Percentiles rank a stretch among this genome's conserved stretches.
phyloP scores from a whole-genome alignment of 805 yeast genomes.

The Schwanniomyces yamadae region DNA sequence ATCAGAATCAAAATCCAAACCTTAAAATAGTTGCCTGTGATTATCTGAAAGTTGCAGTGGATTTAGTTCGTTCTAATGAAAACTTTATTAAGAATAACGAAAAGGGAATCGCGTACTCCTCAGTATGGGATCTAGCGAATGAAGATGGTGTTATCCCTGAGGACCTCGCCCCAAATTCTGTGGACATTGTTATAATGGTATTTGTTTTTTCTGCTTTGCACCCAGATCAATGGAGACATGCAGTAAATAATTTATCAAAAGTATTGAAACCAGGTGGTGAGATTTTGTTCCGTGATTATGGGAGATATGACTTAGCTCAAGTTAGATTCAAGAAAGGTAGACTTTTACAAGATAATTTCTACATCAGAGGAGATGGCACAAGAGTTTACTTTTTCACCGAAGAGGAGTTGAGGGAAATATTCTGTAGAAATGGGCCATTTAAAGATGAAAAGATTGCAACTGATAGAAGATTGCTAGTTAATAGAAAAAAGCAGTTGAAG shows the following conservation, averaged over 20 bases:
- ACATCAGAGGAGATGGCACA: slow-evolving; percentile 97
- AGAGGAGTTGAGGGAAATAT: slow-evolving; percentile 78
- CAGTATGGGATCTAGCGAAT: slow-evolving; percentile 95
- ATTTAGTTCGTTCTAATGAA: slow-evolving; percentile 67
- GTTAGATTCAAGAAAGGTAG: slow-evolving; percentile 88
- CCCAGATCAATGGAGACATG: slow-evolving; percentile 88
- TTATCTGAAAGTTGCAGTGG: slow-evolving; percentile 86
- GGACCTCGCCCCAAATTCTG: slow-evolving; percentile 74
- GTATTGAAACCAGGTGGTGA: slow-evolving; percentile 91
- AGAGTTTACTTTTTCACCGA: slow-evolving; percentile 96
- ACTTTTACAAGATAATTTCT: slow-evolving; percentile 85
- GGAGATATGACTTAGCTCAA: slow-evolving; percentile 94
- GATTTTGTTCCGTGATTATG: slow-evolving; percentile 89
- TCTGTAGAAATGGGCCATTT: slow-evolving; percentile 49
- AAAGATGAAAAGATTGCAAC: slow-evolving; percentile 77
- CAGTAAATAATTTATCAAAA: slow-evolving; percentile 66
- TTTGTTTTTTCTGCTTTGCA: slow-evolving; percentile 91
- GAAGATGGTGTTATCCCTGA: slow-evolving; percentile 75
- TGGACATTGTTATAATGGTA: slow-evolving; percentile 91
- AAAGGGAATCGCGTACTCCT: slow-evolving; percentile 62
- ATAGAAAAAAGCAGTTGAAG: slow-evolving; percentile 86
- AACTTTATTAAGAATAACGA: slow-evolving; percentile 52
- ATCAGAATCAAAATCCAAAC: slow-evolving; percentile 77
- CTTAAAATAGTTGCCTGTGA: slow-evolving; percentile 82
- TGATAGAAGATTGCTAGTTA: slow-evolving; percentile 86